Evolutionary conservation across 1,139 yeast genomes (phyloP), one percentile per base, ranked within the genome.

Genomic region (Scheffersomyces titani): DNA sequence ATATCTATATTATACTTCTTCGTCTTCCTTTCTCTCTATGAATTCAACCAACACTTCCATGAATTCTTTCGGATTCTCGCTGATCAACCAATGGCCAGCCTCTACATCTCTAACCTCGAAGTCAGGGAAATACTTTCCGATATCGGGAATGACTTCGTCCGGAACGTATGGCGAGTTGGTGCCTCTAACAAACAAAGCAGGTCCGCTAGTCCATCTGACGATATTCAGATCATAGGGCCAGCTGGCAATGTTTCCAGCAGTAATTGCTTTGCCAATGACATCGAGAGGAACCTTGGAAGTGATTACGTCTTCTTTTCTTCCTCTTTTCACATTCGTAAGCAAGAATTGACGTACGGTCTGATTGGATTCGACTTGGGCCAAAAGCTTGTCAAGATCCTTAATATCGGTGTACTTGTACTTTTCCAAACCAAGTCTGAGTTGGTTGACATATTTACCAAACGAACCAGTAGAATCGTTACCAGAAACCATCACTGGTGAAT

Each of bases 1-100:
- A 16, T 19, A 19, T 19, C 18, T 22, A 19, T 19, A 20, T 46
- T 18, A 40, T 11, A 49, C 44, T 49, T 51, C 54, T 6, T 54
- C 68, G 55, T 85, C 89, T 63, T 86, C 90, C 57, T 80, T 77
- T 59, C 83, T 75, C 59, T 82, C 85, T 22, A 90, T 76, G 74
- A 85, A 90, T 44, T 85, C 87, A 19, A 75, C 75, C 21, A 89
- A 82, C 6, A 74, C 74, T 4, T 80, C 84, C 51, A 88, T 76
- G 61, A 92, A 90, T 65, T 86, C 93, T 4, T 75, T 63, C 0
- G 97, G 96, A 62, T 88, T 86, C 65, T 91, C 97, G 57, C 90
- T 85, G 63, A 89, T 89, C 22, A 91, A 84, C 97, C 98, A 94
- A 72, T 94, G 99, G 1, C 98, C 98, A 1, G 92, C 84, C 24